A percentile compares a stretch with the other conserved stretches of the same genome.
Evolutionary conservation across 148 eudicot genomes (phyloP).

Genomic region (Nepenthes gracilis): DNA sequence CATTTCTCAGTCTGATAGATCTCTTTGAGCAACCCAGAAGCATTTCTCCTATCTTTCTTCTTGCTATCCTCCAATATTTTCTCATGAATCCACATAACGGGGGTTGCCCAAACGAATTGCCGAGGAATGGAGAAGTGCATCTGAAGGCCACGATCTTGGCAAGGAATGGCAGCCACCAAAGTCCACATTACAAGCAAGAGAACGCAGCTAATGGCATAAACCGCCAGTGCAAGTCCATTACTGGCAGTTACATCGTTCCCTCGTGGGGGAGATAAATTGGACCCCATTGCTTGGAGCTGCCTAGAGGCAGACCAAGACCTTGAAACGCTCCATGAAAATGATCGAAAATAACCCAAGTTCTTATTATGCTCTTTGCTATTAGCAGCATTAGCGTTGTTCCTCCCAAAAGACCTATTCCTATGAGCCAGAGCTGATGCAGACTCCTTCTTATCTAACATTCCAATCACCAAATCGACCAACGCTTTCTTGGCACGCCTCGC

Average conservation of each 20-base stretch:
- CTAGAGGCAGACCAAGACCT: slow-evolving; percentile 70
- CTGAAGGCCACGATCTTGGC: slow-evolving; percentile 70
- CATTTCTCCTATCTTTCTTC: slow-evolving; percentile 51
- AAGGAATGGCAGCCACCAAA: slow-evolving; percentile 77
- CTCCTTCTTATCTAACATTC: slow-evolving; percentile 74
- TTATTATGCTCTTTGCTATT: slow-evolving; percentile 20
- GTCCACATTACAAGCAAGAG: slow-evolving; percentile 66
- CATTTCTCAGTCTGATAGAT: slow-evolving; percentile 52
- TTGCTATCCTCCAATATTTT: slow-evolving; percentile 73
- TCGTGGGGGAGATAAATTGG: slow-evolving; percentile 35
- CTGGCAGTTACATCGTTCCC: slow-evolving; percentile 49
- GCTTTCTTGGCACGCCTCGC: slow-evolving; percentile 67
- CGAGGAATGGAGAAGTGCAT: slow-evolving; percentile 36
- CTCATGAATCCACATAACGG: slow-evolving; percentile 46
- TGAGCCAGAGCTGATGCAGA: slow-evolving; percentile 26
- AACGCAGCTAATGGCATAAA: slow-evolving; percentile 61
- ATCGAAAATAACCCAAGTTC: slow-evolving; percentile 38
- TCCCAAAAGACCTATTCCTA: slow-evolving; percentile 67
- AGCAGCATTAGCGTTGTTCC: slow-evolving; percentile 19
- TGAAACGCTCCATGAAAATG: slow-evolving; percentile 86
- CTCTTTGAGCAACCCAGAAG: slow-evolving; percentile 74
- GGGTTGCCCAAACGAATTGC: slow-evolving; percentile 49
- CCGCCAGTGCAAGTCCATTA: slow-evolving; percentile 44
- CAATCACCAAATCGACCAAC: slow-evolving; percentile 46
- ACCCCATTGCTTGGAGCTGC: slow-evolving; percentile 68